phyloP scores from a whole-genome alignment of 495 filamentous ascomycete genomes.

The Stereocaulon alpinum region DNA sequence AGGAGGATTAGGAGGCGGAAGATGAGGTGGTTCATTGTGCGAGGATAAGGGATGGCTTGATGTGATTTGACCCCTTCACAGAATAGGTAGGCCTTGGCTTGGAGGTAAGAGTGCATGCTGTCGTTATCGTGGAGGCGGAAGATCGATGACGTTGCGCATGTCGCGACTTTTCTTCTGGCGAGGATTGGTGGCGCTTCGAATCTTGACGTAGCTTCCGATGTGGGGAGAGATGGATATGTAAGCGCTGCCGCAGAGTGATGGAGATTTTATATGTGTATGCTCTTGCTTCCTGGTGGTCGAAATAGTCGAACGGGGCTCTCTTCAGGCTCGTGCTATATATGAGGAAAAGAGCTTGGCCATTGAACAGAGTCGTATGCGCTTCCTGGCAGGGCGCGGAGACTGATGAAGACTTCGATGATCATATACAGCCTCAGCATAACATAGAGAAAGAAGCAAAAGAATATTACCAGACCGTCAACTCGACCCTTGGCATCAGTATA shows the following conservation, averaged over 20 bases:
- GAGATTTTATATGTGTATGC: too few relatives aligned
- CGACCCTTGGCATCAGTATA: neutral
- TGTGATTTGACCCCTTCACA: neutral
- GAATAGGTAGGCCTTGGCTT: neutral
- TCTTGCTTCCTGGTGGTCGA: too few relatives aligned
- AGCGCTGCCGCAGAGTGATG: neutral
- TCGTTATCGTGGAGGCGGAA: neutral
- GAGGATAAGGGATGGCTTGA: too few relatives aligned
- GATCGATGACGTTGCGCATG: neutral
- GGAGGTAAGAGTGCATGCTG: too few relatives aligned
- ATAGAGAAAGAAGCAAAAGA: neutral
- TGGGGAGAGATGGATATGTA: neutral
- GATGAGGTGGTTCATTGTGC: neutral
- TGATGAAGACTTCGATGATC: conserved; percentile 16
- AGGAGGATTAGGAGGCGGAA: neutral
- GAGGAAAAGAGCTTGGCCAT: conserved; percentile 18
- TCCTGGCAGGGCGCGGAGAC: conserved; percentile 6
- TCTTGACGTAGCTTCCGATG: neutral
- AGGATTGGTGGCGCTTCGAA: neutral
- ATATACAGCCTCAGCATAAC: conserved; percentile 10
- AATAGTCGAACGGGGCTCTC: too few relatives aligned
- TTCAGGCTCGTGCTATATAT: conserved; percentile 11
- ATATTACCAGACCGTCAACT: fast-evolving
- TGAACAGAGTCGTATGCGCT: conserved; percentile 13
- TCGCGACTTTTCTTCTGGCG: neutral